A percentile compares a stretch with the other conserved stretches of the same genome.
Conservation (phyloP, 495 filamentous ascomycete species). For the Hamigera avellanea region DNA sequence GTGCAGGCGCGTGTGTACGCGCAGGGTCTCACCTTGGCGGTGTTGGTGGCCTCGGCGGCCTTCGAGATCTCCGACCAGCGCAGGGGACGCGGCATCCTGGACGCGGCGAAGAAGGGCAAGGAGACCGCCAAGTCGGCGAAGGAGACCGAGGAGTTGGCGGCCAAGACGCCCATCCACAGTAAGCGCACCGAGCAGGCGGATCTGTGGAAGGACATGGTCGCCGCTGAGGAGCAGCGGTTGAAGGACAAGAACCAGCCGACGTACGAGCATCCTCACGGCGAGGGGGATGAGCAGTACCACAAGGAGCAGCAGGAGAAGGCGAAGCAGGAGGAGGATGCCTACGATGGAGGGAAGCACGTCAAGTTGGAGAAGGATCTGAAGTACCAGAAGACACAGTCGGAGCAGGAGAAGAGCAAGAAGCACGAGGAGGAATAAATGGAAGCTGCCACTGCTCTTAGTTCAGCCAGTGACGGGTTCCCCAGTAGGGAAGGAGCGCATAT, state of each 20-base stretch:
- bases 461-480: too few species aligned
- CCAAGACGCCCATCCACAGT: slow-evolving; percentile 52
- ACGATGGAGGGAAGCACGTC: slow-evolving; percentile 3
- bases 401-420: slow-evolving; percentile 5
- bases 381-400: slow-evolving; percentile 1
- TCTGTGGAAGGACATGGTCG: slow-evolving; percentile 85
- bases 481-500: too few species aligned
- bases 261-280: slow-evolving; percentile 17
- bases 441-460: too few species aligned
- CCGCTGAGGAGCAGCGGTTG: slow-evolving; percentile 58
- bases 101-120: slow-evolving; percentile 49
- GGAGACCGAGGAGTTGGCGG: slow-evolving; percentile 33
- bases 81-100: slow-evolving; percentile 49
- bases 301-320: slow-evolving; percentile 3
- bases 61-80: slow-evolving; percentile 81
- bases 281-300: slow-evolving; percentile 7
- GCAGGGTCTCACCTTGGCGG: slow-evolving; percentile 85
- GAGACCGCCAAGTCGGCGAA: slow-evolving; percentile 55
- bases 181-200: slow-evolving; percentile 59
- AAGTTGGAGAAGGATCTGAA: slow-evolving; percentile 7
- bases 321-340: slow-evolving; percentile 9
- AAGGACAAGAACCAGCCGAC: slow-evolving; percentile 42
- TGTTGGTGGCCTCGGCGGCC: slow-evolving; percentile 75
- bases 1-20: slow-evolving; percentile 97
- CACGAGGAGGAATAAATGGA: slow-evolving; percentile 9